phyloP scores from a whole-genome alignment of 2,329 filamentous ascomycete species.

The Pestalotiopsis sp. region DNA sequence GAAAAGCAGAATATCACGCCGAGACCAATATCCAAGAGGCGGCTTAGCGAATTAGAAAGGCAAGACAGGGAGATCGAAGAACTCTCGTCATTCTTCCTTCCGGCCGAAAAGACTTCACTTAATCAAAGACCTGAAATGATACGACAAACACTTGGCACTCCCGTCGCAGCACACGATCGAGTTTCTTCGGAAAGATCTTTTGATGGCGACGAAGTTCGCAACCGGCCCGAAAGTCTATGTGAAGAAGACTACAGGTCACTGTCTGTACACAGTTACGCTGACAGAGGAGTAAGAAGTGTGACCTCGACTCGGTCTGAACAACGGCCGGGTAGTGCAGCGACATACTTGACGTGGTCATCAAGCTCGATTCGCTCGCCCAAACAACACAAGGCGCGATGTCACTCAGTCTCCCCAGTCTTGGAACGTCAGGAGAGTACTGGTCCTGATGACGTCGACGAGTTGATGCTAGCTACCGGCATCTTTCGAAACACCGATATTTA shows the following conservation, averaged over 20 bases:
- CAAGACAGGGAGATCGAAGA: constrained; percentile 37
- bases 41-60: constrained; percentile 26
- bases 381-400: not conserved
- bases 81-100: constrained; percentile 39
- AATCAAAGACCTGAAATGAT: not conserved
- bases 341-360: not conserved
- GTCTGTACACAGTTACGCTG: too few species aligned
- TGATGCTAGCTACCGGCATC: too few species aligned
- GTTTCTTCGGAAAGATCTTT: too few species aligned
- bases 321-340: not conserved
- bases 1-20: constrained; percentile 22
- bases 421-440: too few species aligned
- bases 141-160: not conserved
- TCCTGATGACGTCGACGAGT: too few species aligned
- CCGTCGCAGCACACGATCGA: not conserved
- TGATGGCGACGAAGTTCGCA: too few species aligned
- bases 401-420: not conserved
- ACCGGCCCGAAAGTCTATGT: too few species aligned
- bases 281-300: too few species aligned
- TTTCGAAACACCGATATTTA: too few species aligned
- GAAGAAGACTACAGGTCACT: too few species aligned
- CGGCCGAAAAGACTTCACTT: constrained; percentile 13
- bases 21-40: constrained; percentile 25
- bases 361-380: not conserved
- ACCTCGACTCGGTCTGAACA: not conserved